A percentile compares a stretch with the other conserved stretches of the same genome.
Evolutionary conservation across 2,329 filamentous ascomycete genomes (phyloP).

Genomic region (Thielaviopsis ethacetica): DNA sequence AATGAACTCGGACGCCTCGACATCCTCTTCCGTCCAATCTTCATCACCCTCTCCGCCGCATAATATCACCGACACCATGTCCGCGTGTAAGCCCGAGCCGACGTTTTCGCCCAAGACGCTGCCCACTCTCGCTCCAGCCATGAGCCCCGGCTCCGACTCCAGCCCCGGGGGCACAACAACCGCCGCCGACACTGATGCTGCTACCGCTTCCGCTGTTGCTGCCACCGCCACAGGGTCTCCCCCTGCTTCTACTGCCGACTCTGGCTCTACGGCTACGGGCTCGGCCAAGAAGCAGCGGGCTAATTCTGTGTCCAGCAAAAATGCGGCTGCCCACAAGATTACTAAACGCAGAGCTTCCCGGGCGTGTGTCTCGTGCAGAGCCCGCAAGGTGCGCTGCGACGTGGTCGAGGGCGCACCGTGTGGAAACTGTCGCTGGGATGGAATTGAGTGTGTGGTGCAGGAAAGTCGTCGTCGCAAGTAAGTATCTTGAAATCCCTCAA

Average conservation of each 20-base stretch:
- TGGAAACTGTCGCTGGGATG: conserved; percentile 71
- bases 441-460: conserved; percentile 59
- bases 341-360: conserved; percentile 77
- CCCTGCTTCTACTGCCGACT: background rate
- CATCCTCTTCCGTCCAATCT: background rate
- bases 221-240: background rate
- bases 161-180: background rate
- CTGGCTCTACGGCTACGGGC: background rate
- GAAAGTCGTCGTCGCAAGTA: conserved; percentile 77
- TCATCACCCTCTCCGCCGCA: background rate
- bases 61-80: background rate
- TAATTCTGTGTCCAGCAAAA: conserved; percentile 15
- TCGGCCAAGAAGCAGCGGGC: conserved; percentile 5
- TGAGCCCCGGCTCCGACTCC: background rate
- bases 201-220: background rate
- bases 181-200: background rate
- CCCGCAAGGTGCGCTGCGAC: conserved; percentile 84
- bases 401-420: conserved; percentile 79
- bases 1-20: conserved; percentile 1
- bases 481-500: conserved; percentile 23
- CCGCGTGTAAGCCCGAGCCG: too few relatives aligned
- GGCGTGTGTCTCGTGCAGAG: conserved; percentile 75
- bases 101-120: background rate
- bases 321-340: conserved; percentile 27
- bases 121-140: background rate